Conservation (phyloP, 306 rosid genomes). For the Fragaria ananassa region DNA sequence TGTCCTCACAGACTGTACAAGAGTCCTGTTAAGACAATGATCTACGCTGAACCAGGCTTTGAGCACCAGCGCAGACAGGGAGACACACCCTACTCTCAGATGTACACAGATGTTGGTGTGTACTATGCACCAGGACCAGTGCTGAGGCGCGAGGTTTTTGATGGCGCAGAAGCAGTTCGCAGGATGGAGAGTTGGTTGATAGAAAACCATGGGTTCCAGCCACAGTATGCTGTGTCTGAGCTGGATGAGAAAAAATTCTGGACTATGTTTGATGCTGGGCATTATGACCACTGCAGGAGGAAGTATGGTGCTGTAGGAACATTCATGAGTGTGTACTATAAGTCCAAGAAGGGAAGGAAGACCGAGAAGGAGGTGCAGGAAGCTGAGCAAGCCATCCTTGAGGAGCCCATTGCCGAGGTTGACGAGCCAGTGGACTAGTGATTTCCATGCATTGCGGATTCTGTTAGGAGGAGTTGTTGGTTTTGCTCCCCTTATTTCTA, state of each 20-base stretch:
- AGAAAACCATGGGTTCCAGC: constrained; percentile 88
- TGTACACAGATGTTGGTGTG: constrained; percentile 92
- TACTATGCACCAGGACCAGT: constrained; percentile 96
- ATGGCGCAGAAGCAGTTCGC: constrained; percentile 80
- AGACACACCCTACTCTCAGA: constrained; percentile 79
- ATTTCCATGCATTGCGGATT: constrained; percentile 2
- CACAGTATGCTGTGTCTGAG: constrained; percentile 94
- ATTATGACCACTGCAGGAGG: constrained; percentile 68
- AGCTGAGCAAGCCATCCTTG: constrained; percentile 86
- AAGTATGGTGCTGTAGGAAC: constrained; percentile 91
- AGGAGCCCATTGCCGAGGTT: constrained; percentile 73
- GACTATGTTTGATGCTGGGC: constrained; percentile 89
- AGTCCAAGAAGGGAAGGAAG: constrained; percentile 95
- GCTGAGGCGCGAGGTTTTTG: constrained; percentile 86
- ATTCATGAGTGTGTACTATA: constrained; percentile 94
- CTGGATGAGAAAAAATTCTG: constrained; percentile 80
- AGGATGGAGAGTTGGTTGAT: constrained; percentile 79
- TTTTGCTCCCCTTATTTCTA: constrained; percentile 1
- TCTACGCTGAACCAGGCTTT: constrained; percentile 86
- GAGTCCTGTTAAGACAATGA: constrained; percentile 69
- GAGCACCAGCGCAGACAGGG: constrained; percentile 88
- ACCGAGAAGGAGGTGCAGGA: constrained; percentile 97
- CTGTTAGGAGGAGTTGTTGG: constrained; percentile 1
- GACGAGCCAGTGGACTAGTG: constrained; percentile 46
- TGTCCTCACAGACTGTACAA: constrained; percentile 87